Percentiles rank a stretch among this genome's conserved stretches.
Evolutionary conservation across 2,329 filamentous ascomycete genomes (phyloP).

Genomic region (Fusarium udum): DNA sequence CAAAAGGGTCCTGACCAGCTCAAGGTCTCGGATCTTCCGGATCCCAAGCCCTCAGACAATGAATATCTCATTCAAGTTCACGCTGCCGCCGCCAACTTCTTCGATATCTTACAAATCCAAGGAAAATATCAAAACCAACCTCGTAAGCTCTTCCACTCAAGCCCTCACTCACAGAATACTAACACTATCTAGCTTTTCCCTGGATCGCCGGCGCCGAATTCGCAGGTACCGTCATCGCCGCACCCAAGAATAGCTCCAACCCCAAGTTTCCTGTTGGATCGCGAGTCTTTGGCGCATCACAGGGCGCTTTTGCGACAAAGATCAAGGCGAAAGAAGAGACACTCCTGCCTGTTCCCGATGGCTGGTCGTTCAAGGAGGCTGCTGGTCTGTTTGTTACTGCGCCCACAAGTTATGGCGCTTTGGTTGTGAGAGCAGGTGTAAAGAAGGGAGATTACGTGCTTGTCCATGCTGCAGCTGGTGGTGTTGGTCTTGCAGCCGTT

Average conservation of each 20-base stretch:
- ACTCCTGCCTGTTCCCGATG: slow-evolving; percentile 78
- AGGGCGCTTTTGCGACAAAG: slow-evolving; percentile 87
- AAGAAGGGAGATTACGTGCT: slow-evolving; percentile 86
- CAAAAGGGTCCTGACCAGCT: slow-evolving; percentile 80
- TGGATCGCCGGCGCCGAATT: slow-evolving; percentile 92
- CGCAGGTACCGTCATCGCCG: slow-evolving; percentile 77
- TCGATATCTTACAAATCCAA: slow-evolving; percentile 93
- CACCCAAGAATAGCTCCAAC: slow-evolving; percentile 61
- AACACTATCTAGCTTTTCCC: slow-evolving; percentile 67
- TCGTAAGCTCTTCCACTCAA: slow-evolving; percentile 51
- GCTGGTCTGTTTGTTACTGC: slow-evolving; percentile 92
- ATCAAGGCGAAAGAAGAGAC: slow-evolving; percentile 72
- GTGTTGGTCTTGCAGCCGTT: slow-evolving; percentile 89
- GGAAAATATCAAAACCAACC: slow-evolving; percentile 96
- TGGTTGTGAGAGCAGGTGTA: slow-evolving; percentile 81
- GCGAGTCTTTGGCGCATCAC: slow-evolving; percentile 84
- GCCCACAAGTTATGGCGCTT: slow-evolving; percentile 85
- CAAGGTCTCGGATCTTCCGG: slow-evolving; percentile 76
- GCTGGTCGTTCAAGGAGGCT: slow-evolving; percentile 86
- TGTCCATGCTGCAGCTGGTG: slow-evolving; percentile 90
- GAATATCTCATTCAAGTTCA: slow-evolving; percentile 90
- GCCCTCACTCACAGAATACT: background rate
- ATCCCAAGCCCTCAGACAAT: slow-evolving; percentile 73
- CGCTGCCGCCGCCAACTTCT: slow-evolving; percentile 93
- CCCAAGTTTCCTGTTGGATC: slow-evolving; percentile 79